phyloP scores from a whole-genome alignment of 1,139 yeast species.

The Scheffersomyces titani region DNA sequence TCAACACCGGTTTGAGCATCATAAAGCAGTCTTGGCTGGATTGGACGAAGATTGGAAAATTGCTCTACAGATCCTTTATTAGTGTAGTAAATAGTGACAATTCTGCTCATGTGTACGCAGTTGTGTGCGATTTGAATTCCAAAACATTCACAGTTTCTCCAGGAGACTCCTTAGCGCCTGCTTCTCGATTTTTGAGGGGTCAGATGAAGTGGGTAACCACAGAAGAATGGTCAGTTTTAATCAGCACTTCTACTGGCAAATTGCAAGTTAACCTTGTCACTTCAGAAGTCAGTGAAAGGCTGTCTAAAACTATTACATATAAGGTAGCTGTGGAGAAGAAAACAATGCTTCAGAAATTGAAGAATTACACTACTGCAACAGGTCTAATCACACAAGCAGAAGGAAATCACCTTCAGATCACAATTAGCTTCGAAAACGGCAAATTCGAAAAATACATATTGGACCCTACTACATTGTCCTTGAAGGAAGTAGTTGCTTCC shows the following conservation, averaged over 20 bases:
- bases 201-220: slow-evolving; percentile 6
- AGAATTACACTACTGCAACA: slow-evolving; percentile 4
- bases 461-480: slow-evolving; percentile 4
- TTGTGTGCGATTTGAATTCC: slow-evolving; percentile 5
- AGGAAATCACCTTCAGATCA: slow-evolving; percentile 2
- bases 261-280: background rate
- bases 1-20: slow-evolving; percentile 9
- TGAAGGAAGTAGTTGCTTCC: background rate
- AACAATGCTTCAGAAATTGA: slow-evolving; percentile 2
- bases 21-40: slow-evolving; percentile 25
- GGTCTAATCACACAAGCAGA: slow-evolving; percentile 1
- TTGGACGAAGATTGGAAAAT: slow-evolving; percentile 14
- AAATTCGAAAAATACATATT: slow-evolving; percentile 20
- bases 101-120: slow-evolving; percentile 14
- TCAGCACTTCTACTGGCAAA: slow-evolving; percentile 7
- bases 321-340: background rate
- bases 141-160: slow-evolving; percentile 1
- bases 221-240: background rate
- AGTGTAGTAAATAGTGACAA: slow-evolving; percentile 19
- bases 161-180: background rate
- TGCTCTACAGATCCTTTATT: slow-evolving; percentile 6
- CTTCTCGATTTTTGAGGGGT: slow-evolving; percentile 3
- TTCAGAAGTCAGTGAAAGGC: background rate
- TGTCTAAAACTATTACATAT: background rate
- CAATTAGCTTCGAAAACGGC: slow-evolving; percentile 31